Percentiles rank a stretch among this genome's conserved stretches.
Evolutionary conservation across 2,329 filamentous ascomycete genomes (phyloP).

Genomic region (Xylariaceae sp.): DNA sequence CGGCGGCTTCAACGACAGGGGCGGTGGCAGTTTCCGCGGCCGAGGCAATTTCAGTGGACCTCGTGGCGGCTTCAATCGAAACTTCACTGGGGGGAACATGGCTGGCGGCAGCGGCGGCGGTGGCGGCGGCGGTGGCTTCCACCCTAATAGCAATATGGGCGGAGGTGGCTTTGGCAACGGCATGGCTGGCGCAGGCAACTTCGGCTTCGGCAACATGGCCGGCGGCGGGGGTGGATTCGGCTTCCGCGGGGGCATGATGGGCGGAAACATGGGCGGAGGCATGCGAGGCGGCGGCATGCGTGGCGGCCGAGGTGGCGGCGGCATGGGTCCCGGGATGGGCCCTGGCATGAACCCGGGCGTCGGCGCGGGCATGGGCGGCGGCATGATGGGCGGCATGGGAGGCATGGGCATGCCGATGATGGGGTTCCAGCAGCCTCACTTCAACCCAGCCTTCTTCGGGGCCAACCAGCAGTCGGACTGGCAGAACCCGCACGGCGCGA

Average conservation of each 20-base stretch:
- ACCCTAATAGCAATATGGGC: conserved; percentile 31
- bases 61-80: conserved; percentile 33
- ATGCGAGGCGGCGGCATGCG: conserved; percentile 33
- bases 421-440: conserved; percentile 33
- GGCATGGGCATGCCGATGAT: conserved; percentile 34
- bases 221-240: conserved; percentile 30
- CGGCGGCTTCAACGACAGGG: conserved; percentile 45
- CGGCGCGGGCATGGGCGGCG: conserved; percentile 26
- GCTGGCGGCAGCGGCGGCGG: conserved; percentile 26
- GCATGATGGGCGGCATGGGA: conserved; percentile 33
- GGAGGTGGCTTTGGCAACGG: conserved; percentile 30
- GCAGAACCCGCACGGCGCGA: conserved; percentile 36
- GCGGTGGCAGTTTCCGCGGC: conserved; percentile 31
- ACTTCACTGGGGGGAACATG: conserved; percentile 31
- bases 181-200: conserved; percentile 25
- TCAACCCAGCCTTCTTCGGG: conserved; percentile 35
- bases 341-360: conserved; percentile 29
- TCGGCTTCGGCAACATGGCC: conserved; percentile 34
- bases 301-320: conserved; percentile 31
- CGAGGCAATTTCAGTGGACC: conserved; percentile 32
- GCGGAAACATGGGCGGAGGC: conserved; percentile 31
- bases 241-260: conserved; percentile 35
- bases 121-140: conserved; percentile 27
- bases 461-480: conserved; percentile 34
- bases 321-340: conserved; percentile 30